Evolutionary conservation across 169 alveolate genomes (phyloP).

Genomic region (Fabrea salina): DNA sequence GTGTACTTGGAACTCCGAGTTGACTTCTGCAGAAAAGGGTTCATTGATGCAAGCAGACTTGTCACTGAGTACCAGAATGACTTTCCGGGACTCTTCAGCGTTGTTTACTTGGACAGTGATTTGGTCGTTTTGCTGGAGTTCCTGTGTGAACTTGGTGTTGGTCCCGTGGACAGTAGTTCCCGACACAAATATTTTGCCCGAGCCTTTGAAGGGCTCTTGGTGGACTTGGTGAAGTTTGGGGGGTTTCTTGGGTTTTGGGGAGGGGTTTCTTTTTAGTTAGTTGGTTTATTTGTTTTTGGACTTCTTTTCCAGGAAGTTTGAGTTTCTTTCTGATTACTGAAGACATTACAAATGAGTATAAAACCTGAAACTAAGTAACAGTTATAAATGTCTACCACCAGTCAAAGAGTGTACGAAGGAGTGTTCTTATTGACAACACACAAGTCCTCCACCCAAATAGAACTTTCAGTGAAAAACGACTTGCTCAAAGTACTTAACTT

Average conservation of each 20-base stretch:
- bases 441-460: background rate
- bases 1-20: background rate
- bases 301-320: no score
- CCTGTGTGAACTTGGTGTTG: background rate
- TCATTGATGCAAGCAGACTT: constrained; percentile 3
- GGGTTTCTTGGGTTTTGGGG: constrained; percentile 28
- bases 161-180: constrained; percentile 31
- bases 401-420: background rate
- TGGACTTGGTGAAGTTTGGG: background rate
- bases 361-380: no score
- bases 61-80: constrained; percentile 3
- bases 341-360: no score
- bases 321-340: no score
- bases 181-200: constrained; percentile 20
- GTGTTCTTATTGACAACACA: background rate
- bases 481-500: background rate
- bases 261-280: no score
- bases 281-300: no score
- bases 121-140: background rate
- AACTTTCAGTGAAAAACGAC: background rate
- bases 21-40: background rate
- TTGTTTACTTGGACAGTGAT: background rate
- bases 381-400: background rate
- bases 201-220: background rate
- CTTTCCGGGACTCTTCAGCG: constrained; percentile 13